Percentiles rank a stretch among this genome's conserved stretches.
These are phyloP conservation scores for Pelargonium nanum DNA, from an alignment of 345 rosid genomes.

Conservation along the genomic window DNA sequence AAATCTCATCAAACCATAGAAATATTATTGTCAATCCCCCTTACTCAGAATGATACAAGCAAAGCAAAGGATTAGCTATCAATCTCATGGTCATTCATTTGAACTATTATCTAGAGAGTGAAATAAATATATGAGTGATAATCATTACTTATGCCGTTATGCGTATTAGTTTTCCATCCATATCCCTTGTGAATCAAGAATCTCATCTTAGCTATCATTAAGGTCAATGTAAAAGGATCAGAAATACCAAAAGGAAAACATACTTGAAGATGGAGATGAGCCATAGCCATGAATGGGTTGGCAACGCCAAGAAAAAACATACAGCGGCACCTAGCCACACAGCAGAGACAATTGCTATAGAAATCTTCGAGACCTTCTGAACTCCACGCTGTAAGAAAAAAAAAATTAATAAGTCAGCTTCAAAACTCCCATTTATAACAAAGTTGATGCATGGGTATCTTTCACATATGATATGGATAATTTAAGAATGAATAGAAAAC, in stretches of 20 bases:
- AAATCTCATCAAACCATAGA: too few relatives aligned
- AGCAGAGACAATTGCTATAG: slow-evolving; percentile 36
- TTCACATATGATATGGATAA: not conserved
- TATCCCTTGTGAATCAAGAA: not conserved
- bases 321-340: slow-evolving; percentile 54
- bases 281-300: slow-evolving; percentile 75
- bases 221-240: not conserved
- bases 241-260: not conserved
- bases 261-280: slow-evolving; percentile 68
- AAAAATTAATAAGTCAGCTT: too few relatives aligned
- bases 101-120: too few relatives aligned
- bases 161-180: not conserved
- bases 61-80: too few relatives aligned
- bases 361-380: slow-evolving; percentile 64
- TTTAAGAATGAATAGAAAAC: not conserved
- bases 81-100: too few relatives aligned
- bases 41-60: too few relatives aligned
- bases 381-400: slow-evolving; percentile 66
- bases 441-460: slow-evolving; percentile 2
- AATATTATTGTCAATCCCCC: too few relatives aligned
- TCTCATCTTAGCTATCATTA: not conserved
- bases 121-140: too few relatives aligned
- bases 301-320: slow-evolving; percentile 73
- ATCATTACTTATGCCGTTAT: not conserved
- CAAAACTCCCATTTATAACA: too few relatives aligned